phyloP scores from a whole-genome alignment of 2,329 filamentous ascomycete species.

The Thermochaetoides dissita region DNA sequence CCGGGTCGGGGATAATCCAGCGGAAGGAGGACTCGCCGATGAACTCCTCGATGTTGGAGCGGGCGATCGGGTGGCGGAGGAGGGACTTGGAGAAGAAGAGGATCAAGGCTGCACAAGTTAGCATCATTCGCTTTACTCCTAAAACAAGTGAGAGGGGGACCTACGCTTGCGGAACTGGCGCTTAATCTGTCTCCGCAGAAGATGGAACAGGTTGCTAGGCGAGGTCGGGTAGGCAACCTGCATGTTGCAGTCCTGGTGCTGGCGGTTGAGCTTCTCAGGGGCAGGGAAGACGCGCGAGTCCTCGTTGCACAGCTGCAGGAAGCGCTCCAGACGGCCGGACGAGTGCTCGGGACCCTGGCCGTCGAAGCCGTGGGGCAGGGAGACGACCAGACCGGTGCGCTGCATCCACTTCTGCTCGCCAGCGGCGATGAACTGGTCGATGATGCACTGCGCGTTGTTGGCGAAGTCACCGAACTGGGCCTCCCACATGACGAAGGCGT shows the following conservation, averaged over 20 bases:
- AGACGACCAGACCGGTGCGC: constrained; percentile 90
- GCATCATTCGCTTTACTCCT: no score
- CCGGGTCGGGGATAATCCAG: constrained; percentile 88
- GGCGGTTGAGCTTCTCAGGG: constrained; percentile 78
- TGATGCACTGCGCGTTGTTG: constrained; percentile 98
- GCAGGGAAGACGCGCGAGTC: constrained; percentile 87
- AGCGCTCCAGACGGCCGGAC: constrained; percentile 91
- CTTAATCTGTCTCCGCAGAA: constrained; percentile 93
- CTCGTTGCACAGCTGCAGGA: constrained; percentile 93
- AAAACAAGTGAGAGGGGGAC: constrained; percentile 26
- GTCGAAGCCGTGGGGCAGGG: constrained; percentile 92
- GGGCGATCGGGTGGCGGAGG: constrained; percentile 82
- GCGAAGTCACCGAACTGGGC: constrained; percentile 99
- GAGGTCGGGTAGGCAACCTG: constrained; percentile 97
- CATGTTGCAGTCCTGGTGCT: constrained; percentile 99
- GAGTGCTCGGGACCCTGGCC: constrained; percentile 97
- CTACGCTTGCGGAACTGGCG: constrained; percentile 97
- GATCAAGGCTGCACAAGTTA: constrained; percentile 52
- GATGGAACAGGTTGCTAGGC: constrained; percentile 90
- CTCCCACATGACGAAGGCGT: constrained; percentile 98
- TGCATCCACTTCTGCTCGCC: constrained; percentile 99
- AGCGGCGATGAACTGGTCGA: constrained; percentile 96
- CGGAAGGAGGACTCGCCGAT: constrained; percentile 83
- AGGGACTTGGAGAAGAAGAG: constrained; percentile 98
- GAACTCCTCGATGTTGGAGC: constrained; percentile 84